These are phyloP conservation scores for Candida tetrigidarum DNA, from an alignment of 1,139 yeast species.

Conservation along the genomic window DNA sequence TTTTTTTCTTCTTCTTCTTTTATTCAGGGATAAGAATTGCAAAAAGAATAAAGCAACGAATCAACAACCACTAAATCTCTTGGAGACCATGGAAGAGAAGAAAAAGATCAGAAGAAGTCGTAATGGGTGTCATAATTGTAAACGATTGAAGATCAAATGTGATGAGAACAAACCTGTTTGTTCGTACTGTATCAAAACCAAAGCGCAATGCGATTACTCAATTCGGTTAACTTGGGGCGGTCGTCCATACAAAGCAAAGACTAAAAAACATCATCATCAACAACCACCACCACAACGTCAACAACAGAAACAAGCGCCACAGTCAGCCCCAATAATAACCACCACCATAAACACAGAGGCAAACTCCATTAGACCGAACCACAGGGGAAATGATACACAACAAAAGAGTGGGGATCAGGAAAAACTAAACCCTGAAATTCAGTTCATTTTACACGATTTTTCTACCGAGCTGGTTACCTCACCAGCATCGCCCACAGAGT, in stretches of 20 bases:
- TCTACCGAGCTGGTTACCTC: constrained; percentile 4
- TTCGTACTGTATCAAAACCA: constrained; percentile 55
- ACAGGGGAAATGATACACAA: background rate
- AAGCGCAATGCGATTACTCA: constrained; percentile 63
- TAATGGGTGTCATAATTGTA: constrained; percentile 71
- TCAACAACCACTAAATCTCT: too few species aligned
- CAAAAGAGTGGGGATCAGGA: background rate
- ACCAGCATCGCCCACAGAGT: constrained; percentile 10
- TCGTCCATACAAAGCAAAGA: constrained; percentile 53
- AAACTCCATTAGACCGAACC: background rate
- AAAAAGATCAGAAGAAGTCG: constrained; percentile 27
- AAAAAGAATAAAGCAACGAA: too few species aligned
- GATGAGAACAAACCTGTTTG: constrained; percentile 73
- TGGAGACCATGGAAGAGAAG: constrained; percentile 8
- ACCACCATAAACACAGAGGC: background rate
- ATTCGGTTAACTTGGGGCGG: constrained; percentile 80
- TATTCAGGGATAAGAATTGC: too few species aligned
- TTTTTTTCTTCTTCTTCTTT: too few species aligned
- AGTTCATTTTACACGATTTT: constrained; percentile 8
- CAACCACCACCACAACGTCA: background rate
- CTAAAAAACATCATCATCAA: constrained; percentile 19
- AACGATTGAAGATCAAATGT: constrained; percentile 71
- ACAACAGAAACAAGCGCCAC: background rate
- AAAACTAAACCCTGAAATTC: background rate
- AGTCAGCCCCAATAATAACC: background rate